A percentile compares a stretch with the other conserved stretches of the same genome.
phyloP scores from a whole-genome alignment of 768 basidiomycete species.

The Xerocomellus intermedius region DNA sequence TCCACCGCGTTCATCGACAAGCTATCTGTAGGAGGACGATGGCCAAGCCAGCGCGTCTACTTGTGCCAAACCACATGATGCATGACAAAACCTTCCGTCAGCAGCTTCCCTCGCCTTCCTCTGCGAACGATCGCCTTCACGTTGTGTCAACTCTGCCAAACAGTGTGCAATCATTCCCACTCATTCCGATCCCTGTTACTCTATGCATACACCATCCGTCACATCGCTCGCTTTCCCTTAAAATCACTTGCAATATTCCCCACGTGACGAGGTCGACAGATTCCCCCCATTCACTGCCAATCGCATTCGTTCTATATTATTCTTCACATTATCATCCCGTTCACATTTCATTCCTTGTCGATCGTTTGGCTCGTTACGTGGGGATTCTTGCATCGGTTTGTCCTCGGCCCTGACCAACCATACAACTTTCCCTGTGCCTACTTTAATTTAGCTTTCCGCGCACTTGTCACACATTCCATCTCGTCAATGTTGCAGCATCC shows the following conservation, averaged over 20 bases:
- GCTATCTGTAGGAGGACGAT: slow-evolving; percentile 39
- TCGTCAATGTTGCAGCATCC: slow-evolving; percentile 48
- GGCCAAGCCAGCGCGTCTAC: slow-evolving; percentile 13
- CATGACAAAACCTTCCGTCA: slow-evolving; percentile 7
- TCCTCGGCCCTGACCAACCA: slow-evolving; percentile 22
- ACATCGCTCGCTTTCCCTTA: slow-evolving; percentile 43
- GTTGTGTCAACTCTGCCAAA: slow-evolving; percentile 23
- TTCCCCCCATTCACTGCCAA: slow-evolving; percentile 42
- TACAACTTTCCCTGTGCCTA: slow-evolving; percentile 32
- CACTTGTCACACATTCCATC: slow-evolving; percentile 31
- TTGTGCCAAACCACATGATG: slow-evolving; percentile 23
- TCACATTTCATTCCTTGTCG: slow-evolving; percentile 34
- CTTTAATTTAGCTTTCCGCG: slow-evolving; percentile 31
- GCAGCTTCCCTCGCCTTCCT: slow-evolving; percentile 10
- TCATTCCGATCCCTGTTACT: slow-evolving; percentile 44
- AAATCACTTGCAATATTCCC: slow-evolving; percentile 44
- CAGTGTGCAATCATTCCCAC: slow-evolving; percentile 40
- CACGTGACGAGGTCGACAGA: slow-evolving; percentile 57
- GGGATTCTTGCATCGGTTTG: slow-evolving; percentile 34
- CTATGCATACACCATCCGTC: slow-evolving; percentile 57
- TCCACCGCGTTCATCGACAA: slow-evolving; percentile 49
- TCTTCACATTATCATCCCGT: slow-evolving; percentile 75
- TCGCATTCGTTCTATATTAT: slow-evolving; percentile 74
- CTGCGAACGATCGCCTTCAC: slow-evolving; percentile 9
- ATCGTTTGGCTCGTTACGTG: slow-evolving; percentile 35